These are phyloP conservation scores for Trichoderma erinaceum DNA, from an alignment of 495 filamentous ascomycete genomes.

Conservation along the genomic window DNA sequence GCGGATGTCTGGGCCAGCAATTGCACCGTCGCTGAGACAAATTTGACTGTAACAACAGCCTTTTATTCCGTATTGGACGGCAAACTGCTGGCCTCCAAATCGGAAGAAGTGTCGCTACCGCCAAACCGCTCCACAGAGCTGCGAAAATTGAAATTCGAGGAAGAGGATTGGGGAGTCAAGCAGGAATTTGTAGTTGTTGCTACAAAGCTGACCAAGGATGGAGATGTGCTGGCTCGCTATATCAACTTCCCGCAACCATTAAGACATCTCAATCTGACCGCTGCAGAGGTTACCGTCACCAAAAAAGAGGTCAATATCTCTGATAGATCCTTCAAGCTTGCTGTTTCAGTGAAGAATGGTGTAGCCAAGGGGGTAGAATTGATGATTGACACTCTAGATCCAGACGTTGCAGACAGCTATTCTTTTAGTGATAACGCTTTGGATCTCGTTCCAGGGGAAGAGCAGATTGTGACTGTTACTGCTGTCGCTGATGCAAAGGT, in stretches of 20 bases:
- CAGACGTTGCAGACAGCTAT: neutral
- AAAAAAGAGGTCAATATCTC: neutral
- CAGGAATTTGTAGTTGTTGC: constrained; percentile 23
- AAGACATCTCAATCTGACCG: constrained; percentile 61
- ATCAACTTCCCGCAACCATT: constrained; percentile 76
- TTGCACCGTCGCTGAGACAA: neutral
- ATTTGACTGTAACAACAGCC: neutral
- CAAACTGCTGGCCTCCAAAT: neutral
- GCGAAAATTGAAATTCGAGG: neutral
- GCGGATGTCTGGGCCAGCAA: constrained; percentile 11
- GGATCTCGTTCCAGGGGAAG: neutral
- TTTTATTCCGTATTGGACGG: neutral
- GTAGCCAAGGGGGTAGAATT: neutral
- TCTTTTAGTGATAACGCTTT: constrained; percentile 1
- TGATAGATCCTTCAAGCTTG: neutral
- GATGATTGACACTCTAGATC: neutral
- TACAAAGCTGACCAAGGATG: constrained; percentile 18
- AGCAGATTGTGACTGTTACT: constrained; percentile 9
- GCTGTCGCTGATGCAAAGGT: neutral
- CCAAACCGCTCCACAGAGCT: neutral
- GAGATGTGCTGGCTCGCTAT: constrained; percentile 50
- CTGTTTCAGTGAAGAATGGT: neutral
- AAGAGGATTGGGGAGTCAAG: constrained; percentile 21
- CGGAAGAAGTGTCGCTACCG: neutral
- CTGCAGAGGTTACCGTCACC: neutral